phyloP scores from a whole-genome alignment of 352 stramenopile species.

The Phytophthora colocasiae region DNA sequence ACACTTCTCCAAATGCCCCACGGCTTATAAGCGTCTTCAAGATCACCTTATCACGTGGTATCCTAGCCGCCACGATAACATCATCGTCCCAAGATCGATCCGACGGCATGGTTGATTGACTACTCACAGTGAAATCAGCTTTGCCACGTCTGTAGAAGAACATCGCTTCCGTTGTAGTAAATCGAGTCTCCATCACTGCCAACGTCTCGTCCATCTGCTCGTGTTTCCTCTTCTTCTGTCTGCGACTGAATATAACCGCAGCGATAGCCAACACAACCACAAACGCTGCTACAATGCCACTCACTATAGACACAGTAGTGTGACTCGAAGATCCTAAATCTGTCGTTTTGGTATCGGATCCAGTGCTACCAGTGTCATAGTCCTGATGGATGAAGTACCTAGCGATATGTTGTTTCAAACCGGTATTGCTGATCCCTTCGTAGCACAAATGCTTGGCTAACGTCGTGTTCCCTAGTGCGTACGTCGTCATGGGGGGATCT shows the following conservation, averaged over 20 bases:
- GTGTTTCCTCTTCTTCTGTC: conserved; percentile 5
- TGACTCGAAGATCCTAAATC: conserved; percentile 6
- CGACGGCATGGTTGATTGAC: conserved; percentile 7
- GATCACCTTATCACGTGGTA: conserved; percentile 23
- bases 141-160: conserved; percentile 1
- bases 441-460: conserved; percentile 26
- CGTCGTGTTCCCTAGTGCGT: conserved; percentile 20
- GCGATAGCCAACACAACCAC: conserved; percentile 10
- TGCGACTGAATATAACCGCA: conserved; percentile 1
- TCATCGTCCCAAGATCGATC: conserved; percentile 32
- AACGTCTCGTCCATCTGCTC: conserved; percentile 15
- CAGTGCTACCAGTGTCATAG: conserved; percentile 11
- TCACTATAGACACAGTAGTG: neutral
- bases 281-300: conserved; percentile 6
- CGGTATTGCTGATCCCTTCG: conserved; percentile 30
- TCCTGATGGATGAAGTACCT: conserved; percentile 25
- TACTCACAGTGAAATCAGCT: conserved; percentile 18
- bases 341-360: neutral
- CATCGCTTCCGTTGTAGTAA: neutral
- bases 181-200: conserved; percentile 15
- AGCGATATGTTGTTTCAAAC: conserved; percentile 20
- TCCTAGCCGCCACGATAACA: conserved; percentile 21
- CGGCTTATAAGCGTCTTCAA: conserved; percentile 9
- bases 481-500: conserved; percentile 18
- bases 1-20: conserved; percentile 20